Base-by-base conservation (phyloP, 129 eudicot genomes). In the Tanacetum coccineum region DNA sequence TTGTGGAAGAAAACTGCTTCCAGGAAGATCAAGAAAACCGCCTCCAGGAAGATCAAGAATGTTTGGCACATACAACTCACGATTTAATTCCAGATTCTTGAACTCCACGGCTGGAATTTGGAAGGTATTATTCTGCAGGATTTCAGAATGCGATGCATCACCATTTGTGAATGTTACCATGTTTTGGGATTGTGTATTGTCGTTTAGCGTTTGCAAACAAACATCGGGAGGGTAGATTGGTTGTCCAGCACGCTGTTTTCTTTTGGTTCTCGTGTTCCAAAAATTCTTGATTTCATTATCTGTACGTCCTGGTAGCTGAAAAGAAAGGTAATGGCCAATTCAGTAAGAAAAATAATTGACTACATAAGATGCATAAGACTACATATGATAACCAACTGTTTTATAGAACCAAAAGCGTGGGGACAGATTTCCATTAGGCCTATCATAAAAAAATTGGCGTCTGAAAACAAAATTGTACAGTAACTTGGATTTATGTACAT, bases 221-320 rank as follows among this genome's bases (percentile, higher is more conserved):
- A 87, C 61, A 39, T 87, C 94, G 17, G 94, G 87, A 71, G 98
- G 97, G 71, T 91, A 87, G 64, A 91, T 81, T 12, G 96, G 96
- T 80, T 81, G 67, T 70, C 98, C 98, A 40, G 94, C 94, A 62
- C 98, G 98, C 68, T 83, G 96, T 65, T 85, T 76, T 80, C 96
- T 81, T 74, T 91, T 91, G 45, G 85, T 82, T 81, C 98, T 85
- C 3, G 98, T 91, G 76, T 91, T 91, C 98, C 98, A 91, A 72
- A 74, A 91, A 76, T 91, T 91, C 75, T 91, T 91, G 60, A 91
- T 91, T 78, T 91, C 98, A 47, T 91, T 91, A 62, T 91, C 98
- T 30, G 98, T 91, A 44, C 98, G 95, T 15, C 98, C 98, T 62
- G 98, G 98, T 71, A 91, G 75, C 98, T 91, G 86, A 69, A 75